phyloP scores from a whole-genome alignment of 225 moss, liverwort and hornwort species.

The Marchantia paleacea region DNA sequence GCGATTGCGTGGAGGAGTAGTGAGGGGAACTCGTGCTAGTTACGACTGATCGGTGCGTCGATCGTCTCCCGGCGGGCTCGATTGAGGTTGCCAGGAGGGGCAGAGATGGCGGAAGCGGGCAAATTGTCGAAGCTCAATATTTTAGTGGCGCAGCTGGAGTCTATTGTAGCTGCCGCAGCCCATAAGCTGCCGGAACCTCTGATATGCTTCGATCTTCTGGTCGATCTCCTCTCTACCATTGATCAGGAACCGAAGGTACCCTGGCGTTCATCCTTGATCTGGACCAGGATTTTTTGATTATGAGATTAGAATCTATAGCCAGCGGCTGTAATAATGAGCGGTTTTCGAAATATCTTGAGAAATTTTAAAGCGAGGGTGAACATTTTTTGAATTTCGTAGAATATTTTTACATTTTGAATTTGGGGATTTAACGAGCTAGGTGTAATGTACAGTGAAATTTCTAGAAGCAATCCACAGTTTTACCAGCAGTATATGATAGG shows the following conservation, averaged over 20 bases:
- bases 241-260: conserved; percentile 69
- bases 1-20: too few species aligned
- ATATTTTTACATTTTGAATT: not conserved
- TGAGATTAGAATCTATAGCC: not conserved
- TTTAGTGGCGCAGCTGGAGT: conserved; percentile 95
- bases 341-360: not conserved
- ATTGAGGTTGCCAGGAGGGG: conserved; percentile 6
- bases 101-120: conserved; percentile 56
- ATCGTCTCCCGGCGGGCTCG: not conserved
- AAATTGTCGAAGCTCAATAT: conserved; percentile 91
- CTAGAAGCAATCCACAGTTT: too few species aligned
- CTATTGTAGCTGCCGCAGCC: conserved; percentile 73
- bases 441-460: not conserved
- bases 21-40: not conserved
- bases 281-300: not conserved
- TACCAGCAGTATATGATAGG: too few species aligned
- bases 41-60: not conserved
- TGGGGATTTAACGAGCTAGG: not conserved
- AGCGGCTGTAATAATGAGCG: not conserved
- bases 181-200: conserved; percentile 92
- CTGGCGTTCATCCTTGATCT: not conserved
- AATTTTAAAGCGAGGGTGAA: not conserved
- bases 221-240: conserved; percentile 80
- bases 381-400: not conserved
- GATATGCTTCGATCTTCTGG: conserved; percentile 96